Evolutionary conservation across 176 grass and related monocot species (phyloP), one percentile per base, ranked within the genome.

Genomic region (Oryza longistaminata): DNA sequence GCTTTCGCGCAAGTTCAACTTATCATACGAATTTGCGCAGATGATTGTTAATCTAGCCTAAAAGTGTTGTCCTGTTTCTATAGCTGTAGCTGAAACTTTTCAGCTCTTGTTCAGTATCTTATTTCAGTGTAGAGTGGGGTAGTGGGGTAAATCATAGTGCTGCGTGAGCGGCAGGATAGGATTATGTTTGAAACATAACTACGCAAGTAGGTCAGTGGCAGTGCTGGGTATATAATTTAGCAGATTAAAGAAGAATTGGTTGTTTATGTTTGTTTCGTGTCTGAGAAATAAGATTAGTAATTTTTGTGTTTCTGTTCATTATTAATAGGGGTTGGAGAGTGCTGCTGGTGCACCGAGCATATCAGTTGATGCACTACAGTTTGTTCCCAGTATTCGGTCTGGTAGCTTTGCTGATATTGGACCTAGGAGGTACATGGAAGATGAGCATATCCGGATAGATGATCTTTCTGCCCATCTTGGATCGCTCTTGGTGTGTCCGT

Each of bases 381-480:
- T 95, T 80, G 50, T 92, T 37, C 93, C 96, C 73, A 96, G 29
- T 15, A 88, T 94, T 43, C 87, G 91, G 6, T 99, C 96, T 22
- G 96, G 96, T 43, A 96, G 96, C 87, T 96, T 91, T 73, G 81
- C 88, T 21, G 93, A 96, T 71, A 96, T 96, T 74, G 96, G 96
- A 0, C 93, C 78, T 43, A 90, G 96, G 83, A 91, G 81, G 29
- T 90, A 91, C 81, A 99, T 99, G 96, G 96, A 99, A 88, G 96
- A 99, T 64, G 96, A 99, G 16, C 96, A 99, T 75, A 96, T 99
- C 33, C 77, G 96, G 26, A 96, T 99, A 44, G 91, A 99, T 72
- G 90, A 99, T 93, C 91, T 99, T 64, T 90, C 90, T 6, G 82
- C 91, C 66, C 91, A 96, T 85, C 85, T 96, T 11, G 93, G 91